Percentiles rank a stretch among this genome's conserved stretches.
Evolutionary conservation across 441 rosid species (phyloP).

Genomic region (Arabidopsis hybrid): DNA sequence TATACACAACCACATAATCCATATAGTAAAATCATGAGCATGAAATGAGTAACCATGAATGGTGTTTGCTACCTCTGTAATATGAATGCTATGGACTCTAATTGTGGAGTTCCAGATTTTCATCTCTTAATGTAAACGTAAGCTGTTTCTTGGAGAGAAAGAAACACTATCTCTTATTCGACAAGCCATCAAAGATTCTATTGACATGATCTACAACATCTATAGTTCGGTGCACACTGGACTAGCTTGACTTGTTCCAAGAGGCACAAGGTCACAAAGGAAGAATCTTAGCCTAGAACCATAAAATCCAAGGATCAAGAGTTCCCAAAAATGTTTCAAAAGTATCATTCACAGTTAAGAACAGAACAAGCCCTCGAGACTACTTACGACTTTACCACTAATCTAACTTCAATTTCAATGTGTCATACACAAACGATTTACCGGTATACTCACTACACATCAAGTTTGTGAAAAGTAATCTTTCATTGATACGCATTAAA

Average conservation of each 20-base stretch:
- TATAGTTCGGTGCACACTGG: not conserved
- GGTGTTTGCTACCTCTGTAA: not conserved
- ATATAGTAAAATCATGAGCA: not conserved
- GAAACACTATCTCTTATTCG: not conserved
- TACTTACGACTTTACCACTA: too few relatives aligned
- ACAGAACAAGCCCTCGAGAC: too few relatives aligned
- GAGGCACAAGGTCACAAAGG: conserved; percentile 2
- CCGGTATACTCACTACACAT: too few relatives aligned
- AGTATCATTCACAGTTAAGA: too few relatives aligned
- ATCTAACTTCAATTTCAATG: too few relatives aligned
- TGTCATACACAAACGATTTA: too few relatives aligned
- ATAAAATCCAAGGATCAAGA: conserved; percentile 17
- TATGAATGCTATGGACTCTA: not conserved
- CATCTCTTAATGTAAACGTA: not conserved
- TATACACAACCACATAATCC: not conserved
- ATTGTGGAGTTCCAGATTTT: not conserved
- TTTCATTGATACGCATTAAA: too few relatives aligned
- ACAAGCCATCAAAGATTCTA: not conserved
- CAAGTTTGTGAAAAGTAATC: too few relatives aligned
- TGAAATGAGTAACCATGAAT: not conserved
- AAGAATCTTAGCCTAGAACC: conserved; percentile 3
- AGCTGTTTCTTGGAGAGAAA: not conserved
- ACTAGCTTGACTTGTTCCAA: conserved; percentile 13
- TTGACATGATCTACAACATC: not conserved
- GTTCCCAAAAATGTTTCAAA: not conserved